Evolutionary conservation across 306 rosid species (phyloP), one percentile per base, ranked within the genome.

Genomic region (Macrotyloma uniflorum): DNA sequence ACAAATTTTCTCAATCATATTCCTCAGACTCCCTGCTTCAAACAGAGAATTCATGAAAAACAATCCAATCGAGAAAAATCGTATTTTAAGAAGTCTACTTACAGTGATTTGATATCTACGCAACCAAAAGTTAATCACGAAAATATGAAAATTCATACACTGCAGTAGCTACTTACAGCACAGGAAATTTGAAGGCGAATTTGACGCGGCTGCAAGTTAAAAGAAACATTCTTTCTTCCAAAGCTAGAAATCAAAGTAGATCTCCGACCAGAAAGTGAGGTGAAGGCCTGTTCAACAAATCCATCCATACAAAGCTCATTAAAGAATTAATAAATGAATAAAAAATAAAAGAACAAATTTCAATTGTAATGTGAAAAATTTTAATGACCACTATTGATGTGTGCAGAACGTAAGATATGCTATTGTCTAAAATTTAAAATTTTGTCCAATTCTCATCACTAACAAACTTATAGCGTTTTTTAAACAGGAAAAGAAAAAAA

Each of bases 171-270:
- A 82, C 96, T 58, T 84, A 87, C 96, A 28, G 89, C 89, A 5
- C 96, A 91, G 36, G 82, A 85, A 79, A 91, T 71, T 36, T 47
- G 63, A 58, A 91, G 89, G 55, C 71, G 55, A 53, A 75, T 32
- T 42, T 82, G 68, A 16, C 78, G 83, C 8, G 82, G 87, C 51
- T 38, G 82, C 78, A 67, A 54, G 61, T 80, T 49, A 28, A 80
- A 80, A 54, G 83, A 85, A 23, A 88, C 82, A 45, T 67, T 78
- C 20, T 77, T 88, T 54, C 83, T 79, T 82, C 86, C 87, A n/a
- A 30, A 19, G 76, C 33, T 72, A 42, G 84, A 72, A 79, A 82
- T 20, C 22, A 81, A 65, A 67, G 78, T 76, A 20, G 79, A 79
- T 50, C 35, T 84, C 35, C 47, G 26, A 2, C 86, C 82, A 42